Evolutionary conservation across 345 rosid genomes (phyloP).

Genomic region (Cochlearia excelsa): DNA sequence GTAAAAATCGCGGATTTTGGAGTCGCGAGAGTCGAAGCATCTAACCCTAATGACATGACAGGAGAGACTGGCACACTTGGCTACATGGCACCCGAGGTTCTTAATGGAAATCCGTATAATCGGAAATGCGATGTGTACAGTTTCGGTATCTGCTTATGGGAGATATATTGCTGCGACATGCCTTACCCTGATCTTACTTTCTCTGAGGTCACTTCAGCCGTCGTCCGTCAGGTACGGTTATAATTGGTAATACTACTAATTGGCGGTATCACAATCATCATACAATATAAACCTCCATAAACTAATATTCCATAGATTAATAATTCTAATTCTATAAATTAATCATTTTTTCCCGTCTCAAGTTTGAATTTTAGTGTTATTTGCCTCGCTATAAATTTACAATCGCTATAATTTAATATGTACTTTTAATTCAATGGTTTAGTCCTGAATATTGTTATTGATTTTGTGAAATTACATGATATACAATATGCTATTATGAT

Average conservation of each 20-base stretch:
- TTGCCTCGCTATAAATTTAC: too few species aligned
- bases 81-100: constrained; percentile 99
- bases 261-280: too few species aligned
- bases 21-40: constrained; percentile 98
- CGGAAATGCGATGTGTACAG: constrained; percentile 97
- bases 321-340: too few species aligned
- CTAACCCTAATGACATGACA: constrained; percentile 98
- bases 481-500: constrained; percentile 22
- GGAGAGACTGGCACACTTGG: constrained; percentile 99
- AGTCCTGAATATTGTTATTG: too few species aligned
- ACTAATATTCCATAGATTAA: too few species aligned
- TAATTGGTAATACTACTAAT: not conserved
- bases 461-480: not conserved
- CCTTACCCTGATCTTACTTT: constrained; percentile 95
- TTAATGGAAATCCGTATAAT: constrained; percentile 91
- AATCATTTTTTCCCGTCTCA: too few species aligned
- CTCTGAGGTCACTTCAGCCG: constrained; percentile 94
- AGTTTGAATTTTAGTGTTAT: too few species aligned
- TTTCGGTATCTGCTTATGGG: constrained; percentile 96
- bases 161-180: constrained; percentile 98
- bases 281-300: too few species aligned
- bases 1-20: constrained; percentile 97
- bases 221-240: constrained; percentile 78
- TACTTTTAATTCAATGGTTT: too few species aligned
- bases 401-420: too few species aligned